Base-by-base conservation (phyloP, 2,329 filamentous ascomycete species). In the Metarhizium guizhouense region DNA sequence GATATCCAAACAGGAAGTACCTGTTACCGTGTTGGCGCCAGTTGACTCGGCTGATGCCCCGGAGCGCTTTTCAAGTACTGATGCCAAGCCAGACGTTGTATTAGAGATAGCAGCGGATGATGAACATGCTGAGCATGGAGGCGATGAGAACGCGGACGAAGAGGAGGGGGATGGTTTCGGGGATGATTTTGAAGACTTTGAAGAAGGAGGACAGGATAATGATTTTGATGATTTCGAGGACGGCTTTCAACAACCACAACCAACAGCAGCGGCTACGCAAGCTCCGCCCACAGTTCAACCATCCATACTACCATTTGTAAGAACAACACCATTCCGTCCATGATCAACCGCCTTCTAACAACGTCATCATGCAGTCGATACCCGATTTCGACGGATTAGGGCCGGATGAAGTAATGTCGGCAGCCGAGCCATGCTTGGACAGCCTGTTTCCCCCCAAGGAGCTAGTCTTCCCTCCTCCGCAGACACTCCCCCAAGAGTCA, bases 171-270 rank as follows among this genome's bases (percentile, higher is more conserved):
- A 79, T 59, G 78, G 77, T 47, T 82, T 81, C 65, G 80, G 77
- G 25, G 80, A 83, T 63, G 81, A 84, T 58, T 80, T 82, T 69
- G 81, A 85, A 66, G 81, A 83, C 59, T 84, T 85, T 61, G 80
- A 83, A 63, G 81, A 84, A 63, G 81, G 79, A 51, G 78, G 76
- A 61, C 77, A 73, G 7, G 75, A 74, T 49, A 76, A 74, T 30
- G 80, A 80, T 63, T 85, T 86, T 72, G 82, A 83, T 64, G 86
- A 88, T 64, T 90, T 90, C 70, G 85, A 87, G 65, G 87, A 86
- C 61, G 84, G 78, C 42, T 90, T 90, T 66, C 80, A 89, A 64
- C 75, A 82, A 67, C 68, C 80, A 56, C 58, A 66, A 40, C 58
- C 64, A 20, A 60, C 62, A 30, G 53, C 63, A 6, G 63, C 64